Percentiles rank a stretch among this genome's conserved stretches.
phyloP scores from a whole-genome alignment of 352 stramenopile species.

The Phytopythium kandeliae region DNA sequence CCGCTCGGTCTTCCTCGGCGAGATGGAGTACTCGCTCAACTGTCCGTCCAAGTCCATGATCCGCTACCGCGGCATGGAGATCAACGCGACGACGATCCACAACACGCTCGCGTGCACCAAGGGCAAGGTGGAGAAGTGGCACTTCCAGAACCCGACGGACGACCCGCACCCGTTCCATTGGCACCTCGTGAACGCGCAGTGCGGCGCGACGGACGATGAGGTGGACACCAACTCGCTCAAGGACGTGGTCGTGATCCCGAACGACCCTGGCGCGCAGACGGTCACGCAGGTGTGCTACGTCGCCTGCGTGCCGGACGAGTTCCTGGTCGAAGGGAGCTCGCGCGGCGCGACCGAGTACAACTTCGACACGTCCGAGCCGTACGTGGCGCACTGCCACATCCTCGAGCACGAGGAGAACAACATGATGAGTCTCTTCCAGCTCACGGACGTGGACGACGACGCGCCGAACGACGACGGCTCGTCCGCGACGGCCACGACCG shows the following conservation, averaged over 20 bases:
- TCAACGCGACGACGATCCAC: slow-evolving; percentile 42
- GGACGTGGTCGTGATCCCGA: slow-evolving; percentile 66
- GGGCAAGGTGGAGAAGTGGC: slow-evolving; percentile 72
- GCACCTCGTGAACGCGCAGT: slow-evolving; percentile 73
- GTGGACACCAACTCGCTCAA: slow-evolving; percentile 63
- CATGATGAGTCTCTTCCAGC: slow-evolving; percentile 57
- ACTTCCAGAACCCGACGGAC: slow-evolving; percentile 75
- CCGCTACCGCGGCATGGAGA: slow-evolving; percentile 40
- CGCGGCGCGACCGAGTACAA: slow-evolving; percentile 48
- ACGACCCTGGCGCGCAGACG: slow-evolving; percentile 27
- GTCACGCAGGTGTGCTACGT: slow-evolving; percentile 75
- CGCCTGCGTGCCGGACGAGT: slow-evolving; percentile 63
- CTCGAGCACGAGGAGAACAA: slow-evolving; percentile 74
- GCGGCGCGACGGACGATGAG: slow-evolving; percentile 44
- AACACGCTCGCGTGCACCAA: slow-evolving; percentile 44
- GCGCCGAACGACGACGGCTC: slow-evolving; percentile 39
- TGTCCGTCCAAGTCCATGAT: slow-evolving; percentile 36
- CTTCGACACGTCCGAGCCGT: slow-evolving; percentile 68
- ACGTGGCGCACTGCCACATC: slow-evolving; percentile 74
- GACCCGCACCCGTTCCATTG: slow-evolving; percentile 75
- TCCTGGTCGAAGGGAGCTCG: slow-evolving; percentile 25
- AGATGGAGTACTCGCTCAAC: slow-evolving; percentile 34
- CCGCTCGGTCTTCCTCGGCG: slow-evolving; percentile 46
- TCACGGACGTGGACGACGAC: slow-evolving; percentile 33
- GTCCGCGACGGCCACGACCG: slow-evolving; percentile 12